phyloP scores from a whole-genome alignment of 805 yeast species.

The Ogataea glucozyma region DNA sequence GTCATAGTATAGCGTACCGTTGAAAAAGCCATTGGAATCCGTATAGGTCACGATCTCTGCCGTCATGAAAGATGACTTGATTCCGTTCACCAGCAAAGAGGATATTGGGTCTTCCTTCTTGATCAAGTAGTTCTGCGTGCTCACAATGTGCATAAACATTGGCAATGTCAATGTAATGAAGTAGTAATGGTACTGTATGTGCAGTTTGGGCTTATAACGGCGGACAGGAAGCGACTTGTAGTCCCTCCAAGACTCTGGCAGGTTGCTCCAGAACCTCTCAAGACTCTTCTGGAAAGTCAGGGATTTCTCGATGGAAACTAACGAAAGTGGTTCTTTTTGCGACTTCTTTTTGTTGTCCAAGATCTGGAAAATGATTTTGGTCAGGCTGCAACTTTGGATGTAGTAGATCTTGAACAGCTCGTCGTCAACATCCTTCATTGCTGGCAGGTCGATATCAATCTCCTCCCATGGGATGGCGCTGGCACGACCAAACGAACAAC shows the following conservation, averaged over 20 bases:
- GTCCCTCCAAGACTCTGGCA: slow-evolving; percentile 37
- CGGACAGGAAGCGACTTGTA: slow-evolving; percentile 34
- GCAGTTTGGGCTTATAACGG: slow-evolving; percentile 44
- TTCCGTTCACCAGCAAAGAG: slow-evolving; percentile 41
- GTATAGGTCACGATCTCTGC: slow-evolving; percentile 40
- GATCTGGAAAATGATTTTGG: slow-evolving; percentile 41
- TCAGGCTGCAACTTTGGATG: slow-evolving; percentile 36
- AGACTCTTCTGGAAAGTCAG: slow-evolving; percentile 38
- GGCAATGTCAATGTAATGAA: slow-evolving; percentile 45
- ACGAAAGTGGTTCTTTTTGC: slow-evolving; percentile 41
- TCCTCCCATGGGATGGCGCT: slow-evolving; percentile 47
- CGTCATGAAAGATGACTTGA: slow-evolving; percentile 41
- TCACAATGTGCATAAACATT: slow-evolving; percentile 41
- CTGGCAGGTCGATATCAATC: slow-evolving; percentile 44
- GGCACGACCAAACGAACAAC: slow-evolving; percentile 48
- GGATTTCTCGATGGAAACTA: slow-evolving; percentile 42
- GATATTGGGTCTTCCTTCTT: slow-evolving; percentile 45
- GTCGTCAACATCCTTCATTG: slow-evolving; percentile 31
- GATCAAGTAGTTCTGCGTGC: slow-evolving; percentile 37
- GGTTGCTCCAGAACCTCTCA: slow-evolving; percentile 36
- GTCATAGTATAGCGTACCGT: slow-evolving; percentile 48
- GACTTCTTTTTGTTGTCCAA: slow-evolving; percentile 40
- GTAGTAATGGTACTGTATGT: slow-evolving; percentile 43
- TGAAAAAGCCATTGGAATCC: slow-evolving; percentile 39
- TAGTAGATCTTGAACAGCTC: slow-evolving; percentile 36